phyloP scores from a whole-genome alignment of 2,329 filamentous ascomycete genomes.

The Penicillium sp. region DNA sequence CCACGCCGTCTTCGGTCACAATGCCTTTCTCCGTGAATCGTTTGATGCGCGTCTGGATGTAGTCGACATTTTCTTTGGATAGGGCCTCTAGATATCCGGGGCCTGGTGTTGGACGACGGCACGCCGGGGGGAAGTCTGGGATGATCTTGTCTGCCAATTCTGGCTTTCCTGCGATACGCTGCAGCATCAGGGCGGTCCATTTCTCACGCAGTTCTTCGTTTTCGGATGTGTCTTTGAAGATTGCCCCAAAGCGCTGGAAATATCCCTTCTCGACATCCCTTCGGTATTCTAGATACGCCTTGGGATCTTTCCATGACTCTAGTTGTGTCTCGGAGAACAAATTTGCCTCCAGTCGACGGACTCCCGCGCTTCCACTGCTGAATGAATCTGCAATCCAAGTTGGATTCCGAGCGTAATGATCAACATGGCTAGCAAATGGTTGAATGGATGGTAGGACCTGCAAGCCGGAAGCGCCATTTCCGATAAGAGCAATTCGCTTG shows the following conservation, averaged over 20 bases:
- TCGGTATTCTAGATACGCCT: constrained; percentile 60
- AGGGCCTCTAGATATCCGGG: constrained; percentile 68
- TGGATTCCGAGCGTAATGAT: constrained; percentile 64
- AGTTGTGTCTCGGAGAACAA: constrained; percentile 55
- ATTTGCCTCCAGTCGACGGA: constrained; percentile 57
- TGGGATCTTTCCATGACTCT: constrained; percentile 60
- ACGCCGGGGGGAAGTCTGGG: constrained; percentile 65
- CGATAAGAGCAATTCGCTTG: constrained; percentile 58
- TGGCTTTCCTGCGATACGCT: constrained; percentile 55
- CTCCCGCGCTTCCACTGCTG: constrained; percentile 49
- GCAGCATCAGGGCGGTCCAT: constrained; percentile 56
- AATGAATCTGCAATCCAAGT: constrained; percentile 69
- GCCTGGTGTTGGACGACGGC: constrained; percentile 64
- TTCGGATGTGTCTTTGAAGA: constrained; percentile 55
- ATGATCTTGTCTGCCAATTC: constrained; percentile 57
- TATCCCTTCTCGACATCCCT: constrained; percentile 61
- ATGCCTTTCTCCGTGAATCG: constrained; percentile 62
- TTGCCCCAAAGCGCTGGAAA: constrained; percentile 57
- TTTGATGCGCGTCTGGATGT: constrained; percentile 58
- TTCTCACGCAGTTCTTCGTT: constrained; percentile 51
- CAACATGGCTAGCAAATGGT: constrained; percentile 48
- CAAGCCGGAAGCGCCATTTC: constrained; percentile 63
- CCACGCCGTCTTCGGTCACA: constrained; percentile 57
- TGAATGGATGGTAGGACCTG: constrained; percentile 50
- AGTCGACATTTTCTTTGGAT: constrained; percentile 61